Evolutionary conservation across 2,329 filamentous ascomycete species (phyloP), one percentile per base, ranked within the genome.

Genomic region (Epichloe sylvatica): DNA sequence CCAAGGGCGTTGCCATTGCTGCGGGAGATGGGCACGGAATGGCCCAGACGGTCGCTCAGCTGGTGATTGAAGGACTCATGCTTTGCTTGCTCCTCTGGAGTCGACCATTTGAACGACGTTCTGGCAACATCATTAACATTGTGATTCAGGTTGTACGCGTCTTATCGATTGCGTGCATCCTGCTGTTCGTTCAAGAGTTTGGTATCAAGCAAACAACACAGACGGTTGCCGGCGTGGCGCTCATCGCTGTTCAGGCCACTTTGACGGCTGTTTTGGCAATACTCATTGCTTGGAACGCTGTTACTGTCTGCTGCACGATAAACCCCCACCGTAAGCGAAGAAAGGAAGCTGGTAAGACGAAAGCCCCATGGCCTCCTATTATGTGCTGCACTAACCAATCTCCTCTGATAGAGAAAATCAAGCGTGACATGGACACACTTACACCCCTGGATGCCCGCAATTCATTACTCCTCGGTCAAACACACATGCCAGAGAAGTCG

Each of bases 101-200:
- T 57, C 80, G 88, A 15, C 92, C 92, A 1, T 98, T 84, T 63
- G 85, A 89, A 64, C 83, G 87, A 60, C 87, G 83, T 63, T 89
- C 89, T 5, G 81, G 86, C 57, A 94, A 94, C 68, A 80, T 92
- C 67, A 89, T 98, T 75, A 96, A 96, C 70, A 90, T 94, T 60
- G 72, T 81, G 61, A 96, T 97, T 59, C 88, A 94, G 66, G 75
- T 86, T 37, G 88, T 96, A 17, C 86, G 92, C 41, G 84, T 95
- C 12, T 70, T 96, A 46, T 96, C 91, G 0, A 85, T 96, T 6
- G 76, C 80, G 49, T 95, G 90, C 69, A 87, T 97, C 58, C 70
- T 98, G 56, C 75, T 97, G 47, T 98, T 97, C 59, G 91, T 97
- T 30, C 85, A 97, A 63, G 84, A 97, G 68, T 81, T 98, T 49